These are phyloP conservation scores for Aureobasidium sp. DNA, from an alignment of 2,329 filamentous ascomycete species.

Conservation along the genomic window DNA sequence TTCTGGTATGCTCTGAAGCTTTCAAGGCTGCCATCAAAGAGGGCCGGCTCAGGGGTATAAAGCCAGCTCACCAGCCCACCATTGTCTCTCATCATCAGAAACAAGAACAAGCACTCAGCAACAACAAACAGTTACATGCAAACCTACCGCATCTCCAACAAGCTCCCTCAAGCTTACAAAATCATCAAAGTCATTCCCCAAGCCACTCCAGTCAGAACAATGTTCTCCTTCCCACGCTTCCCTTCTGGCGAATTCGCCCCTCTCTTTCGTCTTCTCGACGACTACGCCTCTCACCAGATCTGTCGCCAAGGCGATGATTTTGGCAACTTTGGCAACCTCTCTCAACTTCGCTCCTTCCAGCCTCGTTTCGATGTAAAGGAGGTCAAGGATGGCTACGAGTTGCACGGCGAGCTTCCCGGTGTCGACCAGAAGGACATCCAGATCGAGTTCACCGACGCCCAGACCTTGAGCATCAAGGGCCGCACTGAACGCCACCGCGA, in stretches of 20 bases:
- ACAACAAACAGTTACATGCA: slow-evolving; percentile 19
- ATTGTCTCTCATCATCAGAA: slow-evolving; percentile 19
- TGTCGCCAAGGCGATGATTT: slow-evolving; percentile 18
- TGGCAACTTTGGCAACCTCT: slow-evolving; percentile 10
- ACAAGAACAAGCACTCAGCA: slow-evolving; percentile 15
- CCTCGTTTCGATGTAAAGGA: slow-evolving; percentile 75
- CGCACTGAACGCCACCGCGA: slow-evolving; percentile 56
- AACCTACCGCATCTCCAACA: slow-evolving; percentile 19
- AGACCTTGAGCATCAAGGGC: slow-evolving; percentile 64
- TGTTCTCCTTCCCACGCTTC: slow-evolving; percentile 28
- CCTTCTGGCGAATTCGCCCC: slow-evolving; percentile 28
- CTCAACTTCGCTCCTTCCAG: slow-evolving; percentile 49
- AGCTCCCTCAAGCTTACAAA: slow-evolving; percentile 23
- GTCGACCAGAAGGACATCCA: slow-evolving; percentile 63
- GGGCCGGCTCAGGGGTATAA: slow-evolving; percentile 1
- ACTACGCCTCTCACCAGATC: slow-evolving; percentile 31
- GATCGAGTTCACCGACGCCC: slow-evolving; percentile 70
- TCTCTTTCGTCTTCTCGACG: slow-evolving; percentile 41
- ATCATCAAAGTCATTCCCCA: slow-evolving; percentile 19
- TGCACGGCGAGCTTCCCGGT: slow-evolving; percentile 72
- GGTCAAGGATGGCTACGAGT: slow-evolving; percentile 58
- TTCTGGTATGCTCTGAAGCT: slow-evolving; percentile 2
- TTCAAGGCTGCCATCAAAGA: not conserved
- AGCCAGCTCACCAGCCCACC: not conserved
- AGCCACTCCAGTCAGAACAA: slow-evolving; percentile 23